Evolutionary conservation across 345 rosid genomes (phyloP).

Genomic region (Toxicodendron radicans): DNA sequence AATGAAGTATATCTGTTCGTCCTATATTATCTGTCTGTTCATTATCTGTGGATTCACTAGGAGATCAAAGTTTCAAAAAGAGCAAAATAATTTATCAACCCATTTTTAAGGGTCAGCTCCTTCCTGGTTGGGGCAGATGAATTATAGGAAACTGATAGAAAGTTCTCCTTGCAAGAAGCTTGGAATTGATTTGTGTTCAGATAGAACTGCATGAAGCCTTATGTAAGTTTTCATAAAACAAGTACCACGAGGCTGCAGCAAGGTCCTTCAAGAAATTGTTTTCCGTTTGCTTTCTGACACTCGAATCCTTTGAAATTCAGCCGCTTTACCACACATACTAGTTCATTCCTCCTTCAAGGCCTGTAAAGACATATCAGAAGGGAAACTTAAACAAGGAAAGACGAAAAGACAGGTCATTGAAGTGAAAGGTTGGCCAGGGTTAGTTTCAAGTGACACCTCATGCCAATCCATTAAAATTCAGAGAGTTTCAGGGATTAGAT

Average conservation of each 20-base stretch:
- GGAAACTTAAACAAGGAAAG: not conserved
- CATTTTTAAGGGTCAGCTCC: not conserved
- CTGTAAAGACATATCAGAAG: not conserved
- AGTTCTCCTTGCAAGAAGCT: not conserved
- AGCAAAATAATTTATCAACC: not conserved
- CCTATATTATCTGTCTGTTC: not conserved
- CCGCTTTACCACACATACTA: not conserved
- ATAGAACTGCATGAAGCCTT: not conserved
- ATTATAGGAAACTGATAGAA: not conserved
- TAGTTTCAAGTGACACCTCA: not conserved
- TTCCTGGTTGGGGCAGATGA: not conserved
- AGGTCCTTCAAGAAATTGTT: conserved; percentile 1
- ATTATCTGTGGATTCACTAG: too few relatives aligned
- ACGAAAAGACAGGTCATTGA: not conserved
- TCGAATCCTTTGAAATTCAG: not conserved
- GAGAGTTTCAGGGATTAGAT: not conserved
- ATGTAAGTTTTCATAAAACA: not conserved
- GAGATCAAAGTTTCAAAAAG: not conserved
- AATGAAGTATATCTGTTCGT: not conserved
- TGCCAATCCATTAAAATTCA: not conserved
- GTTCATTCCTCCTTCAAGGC: conserved; percentile 9
- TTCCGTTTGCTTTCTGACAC: conserved; percentile 16
- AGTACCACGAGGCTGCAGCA: not conserved
- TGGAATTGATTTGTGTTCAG: not conserved
- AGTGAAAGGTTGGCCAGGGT: not conserved